phyloP scores from a whole-genome alignment of 2,329 filamentous ascomycete genomes.

The Xylariales sp. region DNA sequence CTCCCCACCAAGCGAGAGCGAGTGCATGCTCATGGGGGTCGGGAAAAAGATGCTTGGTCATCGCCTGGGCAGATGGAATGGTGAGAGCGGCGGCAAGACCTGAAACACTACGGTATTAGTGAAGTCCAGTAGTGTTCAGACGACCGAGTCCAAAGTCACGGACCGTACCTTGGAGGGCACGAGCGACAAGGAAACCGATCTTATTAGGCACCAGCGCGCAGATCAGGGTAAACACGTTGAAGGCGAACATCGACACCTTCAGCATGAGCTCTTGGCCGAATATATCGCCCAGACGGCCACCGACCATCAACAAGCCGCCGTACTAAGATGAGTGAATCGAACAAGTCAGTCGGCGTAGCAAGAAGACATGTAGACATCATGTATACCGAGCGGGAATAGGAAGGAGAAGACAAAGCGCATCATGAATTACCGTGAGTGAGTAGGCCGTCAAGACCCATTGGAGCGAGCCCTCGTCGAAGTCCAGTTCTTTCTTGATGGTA shows the following conservation, averaged over 20 bases:
- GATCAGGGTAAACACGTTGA: conserved; percentile 7
- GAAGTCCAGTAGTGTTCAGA: not conserved
- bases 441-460: conserved; percentile 18
- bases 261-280: conserved; percentile 11
- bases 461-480: conserved; percentile 4
- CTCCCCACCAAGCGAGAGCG: conserved; percentile 10
- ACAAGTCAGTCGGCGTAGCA: conserved; percentile 2
- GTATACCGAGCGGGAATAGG: not conserved
- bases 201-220: conserved; percentile 9
- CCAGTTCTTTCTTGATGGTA: conserved; percentile 11
- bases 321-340: not conserved
- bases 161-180: conserved; percentile 11
- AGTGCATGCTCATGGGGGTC: not conserved
- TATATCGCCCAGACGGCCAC: conserved; percentile 15
- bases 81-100: conserved; percentile 14
- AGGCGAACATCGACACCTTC: conserved; percentile 8
- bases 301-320: conserved; percentile 19
- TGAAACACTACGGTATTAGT: not conserved
- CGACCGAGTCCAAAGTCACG: not conserved
- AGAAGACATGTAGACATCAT: not conserved
- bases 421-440: conserved; percentile 2
- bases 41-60: conserved; percentile 5
- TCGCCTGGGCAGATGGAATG: conserved; percentile 12
- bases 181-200: conserved; percentile 11
- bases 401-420: not conserved